Evolutionary conservation across 2,329 filamentous ascomycete species (phyloP).

Genomic region (Davidsoniella australis): DNA sequence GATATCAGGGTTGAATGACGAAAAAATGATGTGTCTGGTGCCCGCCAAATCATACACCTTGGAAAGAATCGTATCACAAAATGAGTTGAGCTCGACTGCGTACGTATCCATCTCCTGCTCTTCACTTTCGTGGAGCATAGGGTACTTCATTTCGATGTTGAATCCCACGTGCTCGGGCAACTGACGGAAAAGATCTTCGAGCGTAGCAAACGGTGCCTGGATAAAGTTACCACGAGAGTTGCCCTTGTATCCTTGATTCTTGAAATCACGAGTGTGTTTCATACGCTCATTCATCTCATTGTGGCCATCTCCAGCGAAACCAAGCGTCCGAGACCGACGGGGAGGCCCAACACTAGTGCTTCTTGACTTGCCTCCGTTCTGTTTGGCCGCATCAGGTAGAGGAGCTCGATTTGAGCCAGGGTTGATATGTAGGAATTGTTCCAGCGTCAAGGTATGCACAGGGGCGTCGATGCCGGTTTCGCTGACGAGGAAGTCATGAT

Average conservation of each 20-base stretch:
- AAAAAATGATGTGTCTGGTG: conserved; percentile 87
- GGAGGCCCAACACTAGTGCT: conserved; percentile 24
- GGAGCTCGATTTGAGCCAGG: conserved; percentile 22
- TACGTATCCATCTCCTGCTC: conserved; percentile 95
- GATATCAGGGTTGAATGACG: conserved; percentile 92
- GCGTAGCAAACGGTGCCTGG: conserved; percentile 84
- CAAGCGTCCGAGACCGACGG: conserved; percentile 37
- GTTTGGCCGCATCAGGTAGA: background rate
- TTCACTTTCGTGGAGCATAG: conserved; percentile 90
- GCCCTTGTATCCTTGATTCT: conserved; percentile 85
- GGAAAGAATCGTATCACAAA: conserved; percentile 79
- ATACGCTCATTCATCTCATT: conserved; percentile 57
- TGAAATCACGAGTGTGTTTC: conserved; percentile 94
- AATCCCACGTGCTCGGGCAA: conserved; percentile 74
- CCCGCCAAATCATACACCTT: conserved; percentile 78
- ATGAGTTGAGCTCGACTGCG: conserved; percentile 87
- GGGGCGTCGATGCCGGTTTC: conserved; percentile 95
- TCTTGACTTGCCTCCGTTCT: conserved; percentile 14
- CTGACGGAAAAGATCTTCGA: conserved; percentile 82
- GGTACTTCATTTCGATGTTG: conserved; percentile 99
- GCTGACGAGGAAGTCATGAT: conserved; percentile 94
- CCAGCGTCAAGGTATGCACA: conserved; percentile 82
- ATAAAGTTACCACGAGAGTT: conserved; percentile 91
- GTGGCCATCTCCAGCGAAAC: conserved; percentile 26
- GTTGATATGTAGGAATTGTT: conserved; percentile 88